Evolutionary conservation across 1,284 basidiomycete genomes (phyloP), one percentile per base, ranked within the genome.

Genomic region (Hypsizygus ulmarius): DNA sequence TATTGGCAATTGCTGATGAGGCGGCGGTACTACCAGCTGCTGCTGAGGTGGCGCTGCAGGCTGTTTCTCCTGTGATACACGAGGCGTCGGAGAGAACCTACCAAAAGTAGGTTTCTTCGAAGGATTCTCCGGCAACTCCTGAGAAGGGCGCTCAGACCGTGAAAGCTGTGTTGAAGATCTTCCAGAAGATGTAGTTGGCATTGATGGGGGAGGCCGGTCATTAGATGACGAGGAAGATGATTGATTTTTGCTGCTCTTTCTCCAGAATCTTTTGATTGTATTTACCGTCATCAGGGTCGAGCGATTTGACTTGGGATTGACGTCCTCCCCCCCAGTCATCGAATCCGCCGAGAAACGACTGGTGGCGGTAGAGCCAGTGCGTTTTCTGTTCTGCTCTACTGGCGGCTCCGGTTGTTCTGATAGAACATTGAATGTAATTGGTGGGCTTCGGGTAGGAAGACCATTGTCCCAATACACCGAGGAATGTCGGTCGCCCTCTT

Each of bases 341-440:
- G 87, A 90, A 60, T 90, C 87, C 19, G 78, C 65, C 0, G 87
- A 89, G 65, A 90, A 90, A 41, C 87, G 78, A 59, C 87, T 89
- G 10, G 69, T 72, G 8, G 59, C 56, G 33, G 62, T 59, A 27
- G 61, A 59, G n/a, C 37, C 39, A 40, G 47, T 55, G 9, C 57
- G 54, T 16, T 42, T 50, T 34, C 53, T 46, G 10, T 21, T 39
- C 21, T 44, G 41, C 15, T 43, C 40, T 32, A 36, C 35, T 14
- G 46, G 28, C 15, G 37, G 38, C n/a, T 33, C 33, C 34, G 28
- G 43, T 5, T 25, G 40, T n/a, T 43, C 47, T 30, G 44, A 21
- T 10, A 38, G 44, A 11, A 34, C 37, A 38, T 29, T 47, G 36
- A 49, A 21, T 29, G 43, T 43, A 32, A 39, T 34, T 28, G 38